Conservation (phyloP, 2,329 filamentous ascomycete species). For the Clonostachys sp. region DNA sequence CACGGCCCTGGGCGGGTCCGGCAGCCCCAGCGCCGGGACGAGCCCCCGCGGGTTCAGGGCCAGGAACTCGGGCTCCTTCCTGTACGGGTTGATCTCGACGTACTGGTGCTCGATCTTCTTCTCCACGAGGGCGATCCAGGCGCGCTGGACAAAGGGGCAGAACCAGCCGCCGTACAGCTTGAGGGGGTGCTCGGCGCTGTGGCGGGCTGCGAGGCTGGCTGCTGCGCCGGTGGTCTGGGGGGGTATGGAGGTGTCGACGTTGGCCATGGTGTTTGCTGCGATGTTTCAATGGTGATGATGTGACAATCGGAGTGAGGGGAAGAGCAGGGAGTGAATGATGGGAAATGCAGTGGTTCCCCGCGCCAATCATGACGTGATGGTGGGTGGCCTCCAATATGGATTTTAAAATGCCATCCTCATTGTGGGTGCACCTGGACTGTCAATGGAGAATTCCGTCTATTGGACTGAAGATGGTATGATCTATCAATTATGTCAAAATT, state of each 20-base stretch:
- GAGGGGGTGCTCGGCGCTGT: conserved; percentile 42
- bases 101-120: conserved; percentile 73
- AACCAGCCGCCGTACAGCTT: conserved; percentile 75
- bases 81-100: conserved; percentile 74
- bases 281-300: background rate
- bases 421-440: too few relatives aligned
- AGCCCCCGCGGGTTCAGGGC: conserved; percentile 71
- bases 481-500: too few relatives aligned
- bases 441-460: too few relatives aligned
- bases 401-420: too few relatives aligned
- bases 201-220: conserved; percentile 36
- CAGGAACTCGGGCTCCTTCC: conserved; percentile 65
- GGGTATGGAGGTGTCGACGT: conserved; percentile 43
- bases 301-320: too few relatives aligned
- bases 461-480: too few relatives aligned
- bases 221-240: conserved; percentile 43
- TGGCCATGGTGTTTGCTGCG: conserved; percentile 24
- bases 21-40: conserved; percentile 63
- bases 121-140: conserved; percentile 69
- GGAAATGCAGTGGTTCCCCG: too few relatives aligned
- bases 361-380: too few relatives aligned
- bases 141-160: conserved; percentile 66
- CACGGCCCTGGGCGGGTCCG: conserved; percentile 40
- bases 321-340: too few relatives aligned
- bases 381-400: too few relatives aligned